Evolutionary conservation across 2,329 filamentous ascomycete species (phyloP), one percentile per base, ranked within the genome.

Genomic region (Fusarium sp.): DNA sequence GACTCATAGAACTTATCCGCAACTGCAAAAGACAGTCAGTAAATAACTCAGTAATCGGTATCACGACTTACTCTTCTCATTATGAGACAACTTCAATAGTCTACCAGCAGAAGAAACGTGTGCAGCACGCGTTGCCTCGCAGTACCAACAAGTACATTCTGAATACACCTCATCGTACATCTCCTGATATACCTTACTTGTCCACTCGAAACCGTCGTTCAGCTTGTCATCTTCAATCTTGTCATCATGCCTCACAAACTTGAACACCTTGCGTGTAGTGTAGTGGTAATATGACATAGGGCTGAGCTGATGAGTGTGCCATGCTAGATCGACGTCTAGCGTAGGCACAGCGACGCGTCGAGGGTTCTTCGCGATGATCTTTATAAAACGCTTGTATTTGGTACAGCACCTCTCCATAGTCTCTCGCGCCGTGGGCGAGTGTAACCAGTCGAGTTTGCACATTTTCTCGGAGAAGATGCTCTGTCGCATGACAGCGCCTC

Each of bases 131-230:
- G 75, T 69, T 38, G 81, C 85, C 78, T 96, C 92, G 78, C 93
- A 97, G 77, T 94, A 93, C 91, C 92, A 94, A 77, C 92, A 94
- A 0, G 88, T 92, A 72, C 92, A 95, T 77, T 92, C 90, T 2
- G 86, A 90, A 76, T 94, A 97, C 6, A 92, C 85, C 51, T 90
- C 85, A 16, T 82, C 79, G 69, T 86, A 94, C 15, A 81, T 77
- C 30, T 87, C 86, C 70, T 92, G 87, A 76, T 95, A 97, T 1
- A 78, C 80, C 70, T 89, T 90, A 73, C 85, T 88, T 0, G 93
- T 97, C 86, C 88, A 92, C 74, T 89, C 88, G 73, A 96, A 96
- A 7, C 84, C 83, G 2, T 83, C 81, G 44, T 86, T 86, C 8
- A 97, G 84, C 49, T 83, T 84, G 15, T 80, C 81, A 72, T 94